Base-by-base conservation (phyloP, 1,284 basidiomycete species). In the Uromyces viciae-fabae region DNA sequence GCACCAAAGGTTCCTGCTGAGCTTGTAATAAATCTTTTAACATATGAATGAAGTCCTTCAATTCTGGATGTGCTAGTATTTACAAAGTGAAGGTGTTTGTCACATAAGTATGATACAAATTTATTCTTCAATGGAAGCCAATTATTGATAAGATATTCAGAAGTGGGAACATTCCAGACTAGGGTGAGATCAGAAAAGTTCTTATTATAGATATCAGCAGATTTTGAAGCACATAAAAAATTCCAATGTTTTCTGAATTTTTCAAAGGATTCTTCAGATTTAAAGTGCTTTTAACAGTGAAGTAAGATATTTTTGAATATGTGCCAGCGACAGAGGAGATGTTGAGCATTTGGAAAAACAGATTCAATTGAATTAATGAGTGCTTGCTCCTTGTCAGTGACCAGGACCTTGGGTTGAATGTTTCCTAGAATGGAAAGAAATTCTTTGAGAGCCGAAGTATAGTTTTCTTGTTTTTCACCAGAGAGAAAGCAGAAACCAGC, bases 261-360 rank as follows among this genome's bases (percentile, higher is more conserved):
- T 7, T 3, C 4, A 28, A 49, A 56, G 19, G 7, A 14, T 52
- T 33, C 36, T 14, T 72, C 46, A 2, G n/a, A n/a, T n/a, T n/a
- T 28, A 9, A 28, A 72, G 22, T 25, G 40, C 14, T 38, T 25
- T 14, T 68, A 25, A 25, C 64, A 68, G 42, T 75, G 40, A 17
- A 40, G 11, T 46, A 40, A 3, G 15, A 75, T 33, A 25, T 60
- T 75, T 31, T 75, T 62, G 11, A 28, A 8, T 17, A 75, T 75
- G 38, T 75, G 73, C 73, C 73, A 75, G 15, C 42, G 42, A 25
- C 73, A 75, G 11, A 75, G 56, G 14, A 75, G 58, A 43, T 75
- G 58, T 40, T 56, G 9, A 14, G 73, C 31, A 25, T 19, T 43
- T 0, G 73, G 73, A 40, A 62, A 75, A 25, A 75, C 73, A 25